Conservation (phyloP, 2,329 filamentous ascomycete species). For the Immersiporthe knoxdaviesiana region DNA sequence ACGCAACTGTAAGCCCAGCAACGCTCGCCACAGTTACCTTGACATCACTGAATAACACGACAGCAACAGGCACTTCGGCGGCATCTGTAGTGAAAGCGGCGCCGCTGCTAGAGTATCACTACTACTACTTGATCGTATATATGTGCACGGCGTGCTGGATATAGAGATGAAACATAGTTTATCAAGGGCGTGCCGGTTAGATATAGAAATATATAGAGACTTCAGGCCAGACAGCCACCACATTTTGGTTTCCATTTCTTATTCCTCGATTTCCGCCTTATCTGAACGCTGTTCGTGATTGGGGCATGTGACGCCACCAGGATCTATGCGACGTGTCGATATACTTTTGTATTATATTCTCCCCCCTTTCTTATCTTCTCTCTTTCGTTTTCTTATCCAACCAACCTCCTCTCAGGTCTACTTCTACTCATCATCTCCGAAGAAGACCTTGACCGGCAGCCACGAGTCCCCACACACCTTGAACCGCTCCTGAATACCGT, state of each 20-base stretch:
- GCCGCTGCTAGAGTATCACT: neutral
- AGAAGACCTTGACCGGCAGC: slow-evolving; percentile 80
- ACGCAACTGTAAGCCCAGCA: neutral
- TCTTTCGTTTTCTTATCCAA: neutral
- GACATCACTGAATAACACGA: neutral
- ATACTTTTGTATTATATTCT: too few species aligned
- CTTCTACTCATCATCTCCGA: slow-evolving; percentile 76
- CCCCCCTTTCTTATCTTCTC: too few species aligned
- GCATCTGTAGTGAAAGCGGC: neutral
- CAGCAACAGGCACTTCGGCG: neutral
- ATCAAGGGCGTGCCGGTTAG: neutral
- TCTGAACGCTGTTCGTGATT: neutral
- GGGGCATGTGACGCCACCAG: neutral
- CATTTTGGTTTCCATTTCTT: too few species aligned
- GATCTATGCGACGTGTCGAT: neutral
- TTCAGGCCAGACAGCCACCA: too few species aligned
- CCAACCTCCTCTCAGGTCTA: neutral
- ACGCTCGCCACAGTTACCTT: neutral
- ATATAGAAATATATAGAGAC: neutral
- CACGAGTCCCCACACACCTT: slow-evolving; percentile 79
- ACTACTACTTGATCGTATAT: neutral
- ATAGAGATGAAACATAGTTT: neutral
- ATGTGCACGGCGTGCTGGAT: neutral
- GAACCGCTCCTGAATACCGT: slow-evolving; percentile 73
- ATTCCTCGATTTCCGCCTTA: neutral